These are phyloP conservation scores for Xerocomus amazonicus DNA, from an alignment of 1,284 basidiomycete species.

Conservation along the genomic window DNA sequence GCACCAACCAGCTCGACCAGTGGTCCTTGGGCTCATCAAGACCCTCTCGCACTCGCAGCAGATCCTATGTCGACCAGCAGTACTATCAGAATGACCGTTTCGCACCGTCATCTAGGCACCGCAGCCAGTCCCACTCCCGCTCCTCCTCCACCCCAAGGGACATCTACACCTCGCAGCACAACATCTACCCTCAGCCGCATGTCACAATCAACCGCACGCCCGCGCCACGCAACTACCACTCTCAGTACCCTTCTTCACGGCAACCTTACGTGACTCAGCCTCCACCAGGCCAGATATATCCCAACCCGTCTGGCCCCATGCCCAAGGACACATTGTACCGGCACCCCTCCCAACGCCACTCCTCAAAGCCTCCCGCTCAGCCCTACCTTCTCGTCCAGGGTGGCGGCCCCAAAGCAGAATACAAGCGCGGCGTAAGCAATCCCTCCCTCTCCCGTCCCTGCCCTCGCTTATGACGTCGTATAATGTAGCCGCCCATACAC, in stretches of 20 bases:
- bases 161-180: constrained; percentile 20
- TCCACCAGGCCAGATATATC: constrained; percentile 30
- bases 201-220: constrained; percentile 17
- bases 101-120: constrained; percentile 15
- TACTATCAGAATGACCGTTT: too few relatives aligned
- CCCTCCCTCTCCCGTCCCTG: constrained; percentile 8
- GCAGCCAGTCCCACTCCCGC: constrained; percentile 28
- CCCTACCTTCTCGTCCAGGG: constrained; percentile 28
- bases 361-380: constrained; percentile 23
- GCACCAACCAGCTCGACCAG: constrained; percentile 15
- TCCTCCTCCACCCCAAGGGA: constrained; percentile 16
- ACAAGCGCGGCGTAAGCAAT: constrained; percentile 32
- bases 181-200: constrained; percentile 18
- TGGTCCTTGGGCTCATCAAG: constrained; percentile 24
- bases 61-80: constrained; percentile 26
- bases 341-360: constrained; percentile 14
- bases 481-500: constrained; percentile 29
- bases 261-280: constrained; percentile 25
- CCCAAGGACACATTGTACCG: constrained; percentile 22
- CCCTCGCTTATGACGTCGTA: constrained; percentile 15
- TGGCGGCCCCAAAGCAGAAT: constrained; percentile 31
- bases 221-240: constrained; percentile 16
- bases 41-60: constrained; percentile 23
- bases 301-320: constrained; percentile 10
- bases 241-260: constrained; percentile 23